Conservation (phyloP, 2,329 filamentous ascomycete species). For the Coniochaeta pulveracea region DNA sequence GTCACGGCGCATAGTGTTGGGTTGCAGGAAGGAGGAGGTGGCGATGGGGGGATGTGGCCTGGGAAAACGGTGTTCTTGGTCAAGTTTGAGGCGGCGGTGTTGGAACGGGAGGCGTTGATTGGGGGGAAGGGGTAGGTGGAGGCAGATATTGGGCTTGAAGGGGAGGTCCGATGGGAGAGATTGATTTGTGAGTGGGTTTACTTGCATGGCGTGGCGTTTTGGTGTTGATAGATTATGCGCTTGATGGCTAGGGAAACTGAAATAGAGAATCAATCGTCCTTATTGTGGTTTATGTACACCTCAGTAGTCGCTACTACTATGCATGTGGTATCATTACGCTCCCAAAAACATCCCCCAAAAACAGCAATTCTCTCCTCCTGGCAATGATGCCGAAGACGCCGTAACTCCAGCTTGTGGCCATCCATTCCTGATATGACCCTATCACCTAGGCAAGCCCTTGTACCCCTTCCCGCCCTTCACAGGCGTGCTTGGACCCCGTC, state of each 20-base stretch:
- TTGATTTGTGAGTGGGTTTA: conserved; percentile 3
- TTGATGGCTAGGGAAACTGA: too few species aligned
- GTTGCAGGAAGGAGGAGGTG: conserved; percentile 27
- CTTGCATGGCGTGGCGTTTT: conserved; percentile 6
- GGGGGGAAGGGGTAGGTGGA: conserved; percentile 24
- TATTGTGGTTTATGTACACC: too few species aligned
- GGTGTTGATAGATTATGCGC: conserved; percentile 3
- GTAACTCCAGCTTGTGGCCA: too few species aligned
- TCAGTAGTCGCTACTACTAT: too few species aligned
- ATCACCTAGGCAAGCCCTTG: conserved; percentile 23
- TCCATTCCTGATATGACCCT: neutral
- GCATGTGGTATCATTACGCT: too few species aligned
- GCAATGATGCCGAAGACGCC: too few species aligned
- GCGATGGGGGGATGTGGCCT: conserved; percentile 78
- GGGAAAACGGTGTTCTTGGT: conserved; percentile 92
- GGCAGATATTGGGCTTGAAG: conserved; percentile 6
- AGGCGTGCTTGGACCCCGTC: conserved; percentile 36
- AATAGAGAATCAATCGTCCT: too few species aligned
- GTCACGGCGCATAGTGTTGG: conserved; percentile 80
- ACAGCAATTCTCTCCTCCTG: too few species aligned
- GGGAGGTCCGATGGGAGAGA: conserved; percentile 1
- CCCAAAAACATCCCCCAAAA: too few species aligned
- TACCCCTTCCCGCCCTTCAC: conserved; percentile 13
- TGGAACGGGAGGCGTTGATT: conserved; percentile 81
- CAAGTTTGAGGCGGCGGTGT: conserved; percentile 80